phyloP scores from a whole-genome alignment of 2,329 filamentous ascomycete genomes.

The Didymella arachidicola region DNA sequence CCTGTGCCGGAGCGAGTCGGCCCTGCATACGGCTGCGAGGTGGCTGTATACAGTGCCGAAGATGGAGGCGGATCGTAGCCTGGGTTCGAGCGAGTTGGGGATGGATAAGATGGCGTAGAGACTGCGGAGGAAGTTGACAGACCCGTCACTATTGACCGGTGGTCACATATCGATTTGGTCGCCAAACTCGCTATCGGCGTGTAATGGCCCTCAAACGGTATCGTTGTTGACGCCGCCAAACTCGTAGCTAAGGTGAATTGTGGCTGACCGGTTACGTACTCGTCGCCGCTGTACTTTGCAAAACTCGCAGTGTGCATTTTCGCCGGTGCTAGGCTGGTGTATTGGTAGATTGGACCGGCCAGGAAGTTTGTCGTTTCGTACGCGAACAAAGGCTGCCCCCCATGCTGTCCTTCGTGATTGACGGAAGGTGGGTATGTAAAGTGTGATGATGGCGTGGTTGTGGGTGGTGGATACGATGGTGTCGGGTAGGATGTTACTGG shows the following conservation, averaged over 20 bases:
- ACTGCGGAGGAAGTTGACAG: too few relatives aligned
- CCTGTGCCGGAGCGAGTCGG: too few relatives aligned
- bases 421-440: not conserved
- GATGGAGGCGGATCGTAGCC: too few relatives aligned
- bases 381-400: not conserved
- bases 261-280: not conserved
- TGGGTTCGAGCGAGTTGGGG: too few relatives aligned
- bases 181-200: not conserved
- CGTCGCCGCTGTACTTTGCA: not conserved
- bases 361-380: not conserved
- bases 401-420: not conserved
- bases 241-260: not conserved
- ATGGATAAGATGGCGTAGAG: too few relatives aligned
- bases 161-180: too few relatives aligned
- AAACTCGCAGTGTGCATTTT: not conserved
- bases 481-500: not conserved
- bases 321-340: too few relatives aligned
- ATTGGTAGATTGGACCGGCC: not conserved
- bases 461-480: not conserved
- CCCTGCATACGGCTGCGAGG: too few relatives aligned
- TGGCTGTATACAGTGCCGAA: too few relatives aligned
- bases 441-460: not conserved
- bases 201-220: not conserved
- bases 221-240: not conserved
- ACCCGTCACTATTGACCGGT: too few relatives aligned